phyloP scores from a whole-genome alignment of 1,139 yeast genomes.

The Zygoascus sp. region DNA sequence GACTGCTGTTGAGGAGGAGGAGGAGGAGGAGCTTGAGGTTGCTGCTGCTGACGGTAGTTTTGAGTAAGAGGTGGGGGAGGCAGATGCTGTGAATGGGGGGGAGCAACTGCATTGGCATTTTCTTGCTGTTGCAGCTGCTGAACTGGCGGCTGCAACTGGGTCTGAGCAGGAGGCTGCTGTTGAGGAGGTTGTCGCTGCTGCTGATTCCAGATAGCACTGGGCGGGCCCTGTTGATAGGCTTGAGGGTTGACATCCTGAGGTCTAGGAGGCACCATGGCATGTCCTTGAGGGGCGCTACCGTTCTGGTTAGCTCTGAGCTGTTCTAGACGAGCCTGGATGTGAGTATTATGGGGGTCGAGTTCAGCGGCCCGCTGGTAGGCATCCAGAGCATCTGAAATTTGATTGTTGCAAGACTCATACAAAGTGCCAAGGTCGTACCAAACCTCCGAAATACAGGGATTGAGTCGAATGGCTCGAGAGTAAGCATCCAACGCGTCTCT shows the following conservation, averaged over 20 bases:
- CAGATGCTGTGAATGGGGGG: constrained; percentile 15
- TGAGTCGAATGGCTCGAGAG: constrained; percentile 89
- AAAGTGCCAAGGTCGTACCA: constrained; percentile 98
- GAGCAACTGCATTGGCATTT: constrained; percentile 16
- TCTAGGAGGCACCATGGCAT: constrained; percentile 42
- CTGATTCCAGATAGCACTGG: constrained; percentile 30
- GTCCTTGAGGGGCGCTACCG: constrained; percentile 50
- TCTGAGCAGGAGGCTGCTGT: constrained; percentile 26
- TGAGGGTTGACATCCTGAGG: constrained; percentile 43
- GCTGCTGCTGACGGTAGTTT: constrained; percentile 16
- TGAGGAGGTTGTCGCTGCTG: constrained; percentile 29
- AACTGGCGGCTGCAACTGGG: constrained; percentile 25
- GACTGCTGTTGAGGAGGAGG: constrained; percentile 16
- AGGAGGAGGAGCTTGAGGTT: no score
- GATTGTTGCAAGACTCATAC: constrained; percentile 95
- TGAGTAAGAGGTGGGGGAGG: constrained; percentile 15
- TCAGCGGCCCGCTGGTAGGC: constrained; percentile 96
- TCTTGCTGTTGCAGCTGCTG: constrained; percentile 23
- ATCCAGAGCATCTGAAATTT: constrained; percentile 88
- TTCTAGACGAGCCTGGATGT: constrained; percentile 86
- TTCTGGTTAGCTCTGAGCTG: constrained; percentile 72
- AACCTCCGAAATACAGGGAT: constrained; percentile 93
- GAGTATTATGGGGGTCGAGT: constrained; percentile 90
- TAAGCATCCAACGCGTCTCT: constrained; percentile 97
- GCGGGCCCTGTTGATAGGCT: constrained; percentile 36